Conservation (phyloP, 139 green algal genomes). For the Coelastrella sp. region DNA sequence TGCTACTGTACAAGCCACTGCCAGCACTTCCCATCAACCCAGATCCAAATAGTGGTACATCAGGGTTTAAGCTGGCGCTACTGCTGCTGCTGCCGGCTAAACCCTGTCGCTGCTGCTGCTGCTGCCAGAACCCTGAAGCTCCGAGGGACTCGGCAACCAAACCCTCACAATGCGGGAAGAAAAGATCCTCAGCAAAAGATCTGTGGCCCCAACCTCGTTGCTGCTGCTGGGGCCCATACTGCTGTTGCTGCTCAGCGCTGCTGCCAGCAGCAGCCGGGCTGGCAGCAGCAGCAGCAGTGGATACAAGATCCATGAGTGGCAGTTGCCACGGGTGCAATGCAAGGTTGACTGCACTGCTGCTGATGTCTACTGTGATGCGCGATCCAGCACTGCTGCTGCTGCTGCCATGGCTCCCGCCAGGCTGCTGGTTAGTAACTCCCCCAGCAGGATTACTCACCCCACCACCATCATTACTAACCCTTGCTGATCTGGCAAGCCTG, state of each 20-base stretch:
- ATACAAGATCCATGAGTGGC: conserved; percentile 33
- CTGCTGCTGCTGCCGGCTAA: conserved; percentile 15
- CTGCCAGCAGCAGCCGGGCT: conserved; percentile 22
- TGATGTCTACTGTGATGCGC: conserved; percentile 18
- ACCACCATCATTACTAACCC: background rate
- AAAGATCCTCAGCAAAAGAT: conserved; percentile 70
- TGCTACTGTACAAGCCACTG: conserved; percentile 38
- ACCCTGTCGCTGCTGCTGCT: conserved; percentile 27
- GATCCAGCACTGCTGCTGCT: background rate
- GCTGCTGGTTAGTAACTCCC: background rate
- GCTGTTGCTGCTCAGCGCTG: background rate
- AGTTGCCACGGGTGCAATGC: conserved; percentile 59
- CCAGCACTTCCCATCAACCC: conserved; percentile 17
- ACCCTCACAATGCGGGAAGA: conserved; percentile 69
- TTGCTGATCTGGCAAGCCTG: conserved; percentile 40
- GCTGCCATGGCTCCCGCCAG: conserved; percentile 13
- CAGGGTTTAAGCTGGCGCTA: background rate
- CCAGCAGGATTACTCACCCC: background rate
- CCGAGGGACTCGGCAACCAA: conserved; percentile 64
- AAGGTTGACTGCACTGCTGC: conserved; percentile 24
- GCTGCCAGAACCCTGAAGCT: conserved; percentile 16
- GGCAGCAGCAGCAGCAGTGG: conserved; percentile 39
- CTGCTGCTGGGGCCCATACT: conserved; percentile 21
- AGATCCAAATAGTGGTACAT: conserved; percentile 10
- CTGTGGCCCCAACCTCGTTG: conserved; percentile 55